Evolutionary conservation across 169 alveolate species (phyloP), one percentile per base, ranked within the genome.

Genomic region (Besnoitia besnoiti): DNA sequence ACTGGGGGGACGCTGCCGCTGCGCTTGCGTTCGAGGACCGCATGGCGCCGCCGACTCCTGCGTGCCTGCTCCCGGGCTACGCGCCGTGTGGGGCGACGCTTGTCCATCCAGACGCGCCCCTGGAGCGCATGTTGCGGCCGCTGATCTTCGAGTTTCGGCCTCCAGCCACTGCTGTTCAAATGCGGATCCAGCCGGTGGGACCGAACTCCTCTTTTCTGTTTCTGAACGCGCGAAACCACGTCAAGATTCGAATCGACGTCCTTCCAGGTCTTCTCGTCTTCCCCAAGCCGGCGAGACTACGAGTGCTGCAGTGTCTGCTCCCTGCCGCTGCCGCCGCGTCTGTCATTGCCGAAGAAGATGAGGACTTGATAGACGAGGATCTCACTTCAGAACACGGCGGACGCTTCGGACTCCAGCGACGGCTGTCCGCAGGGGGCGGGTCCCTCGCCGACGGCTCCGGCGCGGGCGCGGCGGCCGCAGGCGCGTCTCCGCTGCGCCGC

Each of bases 71-170:
- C 19, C 87, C 49, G 27, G 87, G 87, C 30, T 89, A 59, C 62
- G 44, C 93, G 8, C 93, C 93, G 35, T 84, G 50, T 27, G 93
- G 62, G 30, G 93, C 93, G 19, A 89, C 93, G 46, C 80, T 89
- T 55, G 55, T 77, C 76, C 93, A 89, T 62, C 88, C 93, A 0
- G 51, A 46, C 24, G 93, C 93, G 47, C 89, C 89, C 1, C 80
- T 89, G 0, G 93, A 89, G 46, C 75, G 93, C 40, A 84, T 89
- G 93, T 80, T 89, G 89, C 93, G 84, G 39, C 93, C 93, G 44
- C 89, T 89, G 49, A 89, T 73, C 21, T 33, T 89, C 19, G 93
- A 89, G 80, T 73, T 73, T 39, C 82, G 93, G 35, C 55, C 87
- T 19, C 87, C 87, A 37, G 50, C 87, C 0, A 77, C 87, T 16